Conservation (phyloP, 805 yeast species). For the Starmerella sp. region DNA sequence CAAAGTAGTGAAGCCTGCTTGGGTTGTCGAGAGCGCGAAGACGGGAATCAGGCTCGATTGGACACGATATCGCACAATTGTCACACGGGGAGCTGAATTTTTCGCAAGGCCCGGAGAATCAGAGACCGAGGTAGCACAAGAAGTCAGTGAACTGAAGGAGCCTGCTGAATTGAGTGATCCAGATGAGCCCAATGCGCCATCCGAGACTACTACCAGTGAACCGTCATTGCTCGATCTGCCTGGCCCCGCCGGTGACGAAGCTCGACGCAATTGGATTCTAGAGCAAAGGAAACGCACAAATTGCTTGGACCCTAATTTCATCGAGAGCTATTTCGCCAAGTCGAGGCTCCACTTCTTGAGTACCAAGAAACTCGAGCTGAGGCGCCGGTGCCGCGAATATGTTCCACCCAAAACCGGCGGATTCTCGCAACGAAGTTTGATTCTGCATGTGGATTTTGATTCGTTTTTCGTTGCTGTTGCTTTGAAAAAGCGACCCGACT, state of each 20-base stretch:
- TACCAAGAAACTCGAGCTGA: conserved; percentile 68
- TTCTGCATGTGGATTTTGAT: conserved; percentile 84
- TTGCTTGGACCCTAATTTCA: conserved; percentile 63
- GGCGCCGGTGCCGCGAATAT: conserved; percentile 39
- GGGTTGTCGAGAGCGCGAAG: conserved; percentile 62
- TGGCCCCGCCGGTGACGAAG: conserved; percentile 12
- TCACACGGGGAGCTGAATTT: neutral
- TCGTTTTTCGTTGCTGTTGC: conserved; percentile 89
- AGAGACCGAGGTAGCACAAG: neutral
- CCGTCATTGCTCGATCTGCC: conserved; percentile 1
- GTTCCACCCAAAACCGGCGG: neutral
- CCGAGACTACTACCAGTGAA: neutral
- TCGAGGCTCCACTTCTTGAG: conserved; percentile 85
- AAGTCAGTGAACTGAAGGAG: neutral
- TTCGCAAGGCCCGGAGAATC: neutral
- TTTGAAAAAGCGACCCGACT: conserved; percentile 42
- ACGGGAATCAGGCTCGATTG: conserved; percentile 46
- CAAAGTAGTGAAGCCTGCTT: conserved; percentile 68
- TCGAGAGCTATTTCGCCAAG: conserved; percentile 58
- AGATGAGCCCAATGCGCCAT: neutral
- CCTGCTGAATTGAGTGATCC: neutral
- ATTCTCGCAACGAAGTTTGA: conserved; percentile 22
- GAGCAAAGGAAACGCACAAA: conserved; percentile 16
- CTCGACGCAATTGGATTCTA: conserved; percentile 15
- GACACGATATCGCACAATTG: conserved; percentile 40